These are phyloP conservation scores for Knufia fluminis DNA, from an alignment of 2,329 filamentous ascomycete genomes.

Conservation along the genomic window DNA sequence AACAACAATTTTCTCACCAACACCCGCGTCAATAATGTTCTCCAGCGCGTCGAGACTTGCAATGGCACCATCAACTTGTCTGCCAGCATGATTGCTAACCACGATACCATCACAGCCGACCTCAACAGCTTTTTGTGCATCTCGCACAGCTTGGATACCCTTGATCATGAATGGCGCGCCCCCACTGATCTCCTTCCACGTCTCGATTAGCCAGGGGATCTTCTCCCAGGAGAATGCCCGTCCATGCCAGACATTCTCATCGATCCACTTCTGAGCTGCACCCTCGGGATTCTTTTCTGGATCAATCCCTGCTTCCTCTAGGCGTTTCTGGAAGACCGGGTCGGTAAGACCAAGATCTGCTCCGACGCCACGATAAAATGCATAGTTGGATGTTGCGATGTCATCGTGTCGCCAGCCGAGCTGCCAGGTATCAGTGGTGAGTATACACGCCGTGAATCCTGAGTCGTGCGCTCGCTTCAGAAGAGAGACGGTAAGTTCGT, in stretches of 20 bases:
- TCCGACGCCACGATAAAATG: slow-evolving; percentile 53
- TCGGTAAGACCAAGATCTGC: slow-evolving; percentile 51
- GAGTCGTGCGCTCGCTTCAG: slow-evolving; percentile 45
- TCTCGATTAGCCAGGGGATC: slow-evolving; percentile 53
- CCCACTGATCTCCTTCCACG: slow-evolving; percentile 46
- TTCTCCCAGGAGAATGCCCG: slow-evolving; percentile 57
- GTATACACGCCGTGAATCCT: slow-evolving; percentile 49
- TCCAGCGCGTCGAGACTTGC: slow-evolving; percentile 52
- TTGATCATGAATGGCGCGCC: slow-evolving; percentile 56
- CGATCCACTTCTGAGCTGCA: slow-evolving; percentile 54
- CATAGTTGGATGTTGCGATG: slow-evolving; percentile 48
- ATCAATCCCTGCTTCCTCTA: slow-evolving; percentile 46
- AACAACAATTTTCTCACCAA: slow-evolving; percentile 43
- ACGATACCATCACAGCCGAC: slow-evolving; percentile 58
- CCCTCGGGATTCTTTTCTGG: slow-evolving; percentile 42
- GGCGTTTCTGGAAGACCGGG: slow-evolving; percentile 48
- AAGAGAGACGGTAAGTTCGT: slow-evolving; percentile 48
- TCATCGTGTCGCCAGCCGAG: slow-evolving; percentile 54
- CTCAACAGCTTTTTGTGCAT: slow-evolving; percentile 53
- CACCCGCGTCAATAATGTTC: slow-evolving; percentile 44
- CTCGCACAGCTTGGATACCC: slow-evolving; percentile 58
- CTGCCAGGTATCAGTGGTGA: slow-evolving; percentile 53
- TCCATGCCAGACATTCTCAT: slow-evolving; percentile 53
- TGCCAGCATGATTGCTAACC: slow-evolving; percentile 61
- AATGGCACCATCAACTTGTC: slow-evolving; percentile 54